Evolutionary conservation across 306 rosid species (phyloP), one percentile per base, ranked within the genome.

Genomic region (Lathyrus tuberosus): DNA sequence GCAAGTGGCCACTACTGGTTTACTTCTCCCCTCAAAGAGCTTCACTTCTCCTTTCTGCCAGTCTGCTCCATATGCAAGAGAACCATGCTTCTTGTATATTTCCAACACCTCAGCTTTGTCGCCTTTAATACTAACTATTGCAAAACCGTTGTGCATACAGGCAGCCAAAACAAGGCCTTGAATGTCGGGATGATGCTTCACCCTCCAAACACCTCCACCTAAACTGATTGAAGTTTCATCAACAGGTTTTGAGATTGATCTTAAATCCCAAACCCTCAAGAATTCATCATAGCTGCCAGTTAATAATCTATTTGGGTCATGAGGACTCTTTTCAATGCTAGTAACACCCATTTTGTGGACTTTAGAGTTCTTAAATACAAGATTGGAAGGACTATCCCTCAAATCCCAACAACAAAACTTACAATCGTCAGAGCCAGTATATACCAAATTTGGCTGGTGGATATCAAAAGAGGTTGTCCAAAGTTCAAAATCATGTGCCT

Each of bases 131-230:
- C 80, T 22, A 73, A 91, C 96, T 64, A 91, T 72, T 16, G 95
- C 89, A 64, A 88, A 91, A 22, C 97, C 99, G 41, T 88, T 94
- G 83, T 94, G 97, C 96, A 94, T 94, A 65, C 98, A 94, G n/a
- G 98, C 95, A 40, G 97, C 83, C 84, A 94, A 71, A 62, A 88
- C 79, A n/a, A 88, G 54, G 40, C 83, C 88, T 0, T 78, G 82
- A 57, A 85, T 81, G 60, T 76, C 75, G 38, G 89, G 96, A 70
- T 88, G 96, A 41, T 83, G 83, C 87, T 94, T 94, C 79, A 90
- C 84, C 80, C 89, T 90, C 97, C 96, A 94, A 26, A 88, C 95
- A 72, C 98, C 97, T 65, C 98, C 97, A 16, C 97, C 96, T 67
- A 94, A 83, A 52, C 88, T 76, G 56, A 86, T 42, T 15, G 91